Evolutionary conservation across 2,329 filamentous ascomycete species (phyloP).

Genomic region (Neofusicoccum umdonicola): DNA sequence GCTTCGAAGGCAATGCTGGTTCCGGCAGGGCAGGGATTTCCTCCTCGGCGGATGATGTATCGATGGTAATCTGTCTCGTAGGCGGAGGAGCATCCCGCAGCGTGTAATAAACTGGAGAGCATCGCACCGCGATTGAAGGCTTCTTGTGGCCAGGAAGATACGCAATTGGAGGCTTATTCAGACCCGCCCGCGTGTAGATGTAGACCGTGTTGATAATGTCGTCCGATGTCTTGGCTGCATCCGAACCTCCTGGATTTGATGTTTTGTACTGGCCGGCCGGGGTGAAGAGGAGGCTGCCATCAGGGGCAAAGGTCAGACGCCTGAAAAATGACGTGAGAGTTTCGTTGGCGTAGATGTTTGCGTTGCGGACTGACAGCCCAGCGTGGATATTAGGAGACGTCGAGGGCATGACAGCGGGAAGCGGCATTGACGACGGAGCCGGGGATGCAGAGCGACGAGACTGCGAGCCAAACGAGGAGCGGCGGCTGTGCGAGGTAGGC

Average conservation of each 20-base stretch:
- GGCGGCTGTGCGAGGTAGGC: conserved; percentile 84
- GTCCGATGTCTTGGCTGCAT: conserved; percentile 69
- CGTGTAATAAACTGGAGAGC: conserved; percentile 86
- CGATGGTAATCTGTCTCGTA: conserved; percentile 89
- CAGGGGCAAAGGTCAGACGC: conserved; percentile 87
- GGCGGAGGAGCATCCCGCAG: conserved; percentile 63
- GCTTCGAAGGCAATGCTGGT: conserved; percentile 59
- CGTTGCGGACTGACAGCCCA: conserved; percentile 67
- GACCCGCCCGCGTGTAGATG: conserved; percentile 92
- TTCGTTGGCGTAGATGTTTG: conserved; percentile 92
- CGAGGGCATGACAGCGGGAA: conserved; percentile 93
- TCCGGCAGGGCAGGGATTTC: conserved; percentile 81
- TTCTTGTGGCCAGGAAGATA: conserved; percentile 98
- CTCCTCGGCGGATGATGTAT: conserved; percentile 85
- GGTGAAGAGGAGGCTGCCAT: conserved; percentile 89
- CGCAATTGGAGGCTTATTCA: conserved; percentile 93
- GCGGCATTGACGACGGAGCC: conserved; percentile 77
- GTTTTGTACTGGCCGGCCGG: conserved; percentile 94
- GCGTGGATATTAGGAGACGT: conserved; percentile 79
- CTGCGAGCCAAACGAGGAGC: conserved; percentile 81
- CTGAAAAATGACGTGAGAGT: conserved; percentile 97
- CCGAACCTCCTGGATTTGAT: conserved; percentile 64
- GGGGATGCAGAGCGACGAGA: conserved; percentile 86
- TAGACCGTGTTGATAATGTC: conserved; percentile 97
- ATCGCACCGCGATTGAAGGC: conserved; percentile 91